Evolutionary conservation across 176 grass and related monocot species (phyloP).

Genomic region (Bothriochloa decipiens): DNA sequence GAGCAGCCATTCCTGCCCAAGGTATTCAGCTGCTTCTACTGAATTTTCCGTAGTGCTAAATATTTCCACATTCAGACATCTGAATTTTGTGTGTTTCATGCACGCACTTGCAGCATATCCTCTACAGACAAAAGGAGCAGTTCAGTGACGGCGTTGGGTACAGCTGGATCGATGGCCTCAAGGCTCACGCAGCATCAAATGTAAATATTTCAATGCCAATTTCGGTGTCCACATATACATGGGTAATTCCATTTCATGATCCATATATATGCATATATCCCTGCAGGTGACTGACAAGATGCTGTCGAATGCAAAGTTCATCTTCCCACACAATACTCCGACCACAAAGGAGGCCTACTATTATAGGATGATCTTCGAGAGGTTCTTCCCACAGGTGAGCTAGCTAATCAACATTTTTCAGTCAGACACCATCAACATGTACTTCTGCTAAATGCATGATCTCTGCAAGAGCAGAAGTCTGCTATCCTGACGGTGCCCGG

Average conservation of each 20-base stretch:
- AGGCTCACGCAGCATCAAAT: conserved; percentile 61
- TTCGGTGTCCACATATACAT: too few relatives aligned
- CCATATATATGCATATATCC: too few relatives aligned
- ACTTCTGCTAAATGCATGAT: too few relatives aligned
- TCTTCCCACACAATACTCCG: conserved; percentile 63
- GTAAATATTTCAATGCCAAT: conserved; percentile 20
- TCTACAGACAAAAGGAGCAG: conserved; percentile 93
- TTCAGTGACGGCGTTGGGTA: conserved; percentile 93
- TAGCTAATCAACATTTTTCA: neutral
- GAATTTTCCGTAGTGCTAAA: neutral
- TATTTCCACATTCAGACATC: conserved; percentile 3
- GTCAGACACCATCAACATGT: neutral
- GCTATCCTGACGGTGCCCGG: conserved; percentile 39
- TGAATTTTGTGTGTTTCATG: neutral
- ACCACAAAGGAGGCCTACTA: conserved; percentile 86
- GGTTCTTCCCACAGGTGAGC: conserved; percentile 73
- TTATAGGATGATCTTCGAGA: conserved; percentile 95
- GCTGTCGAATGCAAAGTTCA: conserved; percentile 63
- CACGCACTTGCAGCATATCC: conserved; percentile 57
- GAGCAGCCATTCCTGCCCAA: conserved; percentile 76
- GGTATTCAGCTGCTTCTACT: conserved; percentile 29
- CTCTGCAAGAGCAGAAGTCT: conserved; percentile 45
- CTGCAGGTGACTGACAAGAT: conserved; percentile 67
- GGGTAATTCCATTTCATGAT: too few relatives aligned
- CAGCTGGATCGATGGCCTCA: conserved; percentile 91